Conservation (phyloP, 495 filamentous ascomycete genomes). For the Delitschia confertaspora region DNA sequence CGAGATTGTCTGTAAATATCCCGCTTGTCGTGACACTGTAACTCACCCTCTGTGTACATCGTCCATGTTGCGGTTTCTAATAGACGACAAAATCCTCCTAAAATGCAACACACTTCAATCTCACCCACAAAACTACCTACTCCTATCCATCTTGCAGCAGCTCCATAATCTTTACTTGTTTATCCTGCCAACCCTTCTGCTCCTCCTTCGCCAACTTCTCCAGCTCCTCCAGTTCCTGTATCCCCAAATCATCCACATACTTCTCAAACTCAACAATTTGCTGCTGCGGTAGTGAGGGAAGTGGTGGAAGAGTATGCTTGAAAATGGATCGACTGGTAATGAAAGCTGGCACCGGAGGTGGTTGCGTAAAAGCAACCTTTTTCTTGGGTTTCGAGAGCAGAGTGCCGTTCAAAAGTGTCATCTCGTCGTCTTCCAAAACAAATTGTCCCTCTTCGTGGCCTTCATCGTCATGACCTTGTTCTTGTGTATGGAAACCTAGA, state of each 20-base stretch:
- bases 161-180: slow-evolving; percentile 9
- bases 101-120: not conserved
- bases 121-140: not conserved
- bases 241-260: slow-evolving; percentile 6
- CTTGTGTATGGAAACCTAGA: slow-evolving; percentile 25
- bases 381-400: slow-evolving; percentile 6
- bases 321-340: not conserved
- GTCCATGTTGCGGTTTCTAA: too few relatives aligned
- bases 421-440: not conserved
- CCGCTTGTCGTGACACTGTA: too few relatives aligned
- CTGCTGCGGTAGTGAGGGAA: slow-evolving; percentile 6
- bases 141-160: slow-evolving; percentile 3
- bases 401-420: not conserved
- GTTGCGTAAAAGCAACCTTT: slow-evolving; percentile 11
- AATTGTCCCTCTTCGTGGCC: not conserved
- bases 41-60: too few relatives aligned
- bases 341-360: slow-evolving; percentile 1
- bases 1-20: too few relatives aligned
- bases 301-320: not conserved
- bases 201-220: slow-evolving; percentile 8
- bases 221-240: slow-evolving; percentile 8
- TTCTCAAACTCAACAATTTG: slow-evolving; percentile 8
- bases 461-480: not conserved
- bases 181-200: slow-evolving; percentile 4
- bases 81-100: not conserved